phyloP scores from a whole-genome alignment of 1,284 basidiomycete species.

The Austropuccinia psidii region DNA sequence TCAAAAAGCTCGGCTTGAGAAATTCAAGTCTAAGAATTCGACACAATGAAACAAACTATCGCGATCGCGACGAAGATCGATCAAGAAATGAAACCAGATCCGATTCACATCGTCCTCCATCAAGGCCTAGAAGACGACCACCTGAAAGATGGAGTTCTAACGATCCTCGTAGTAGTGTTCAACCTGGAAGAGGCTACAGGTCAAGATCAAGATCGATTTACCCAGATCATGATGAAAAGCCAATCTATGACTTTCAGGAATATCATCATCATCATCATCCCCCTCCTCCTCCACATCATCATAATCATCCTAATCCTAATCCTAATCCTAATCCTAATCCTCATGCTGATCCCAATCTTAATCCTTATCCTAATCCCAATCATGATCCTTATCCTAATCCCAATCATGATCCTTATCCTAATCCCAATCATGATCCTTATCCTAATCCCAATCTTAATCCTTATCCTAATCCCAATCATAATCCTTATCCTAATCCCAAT shows the following conservation, averaged over 20 bases:
- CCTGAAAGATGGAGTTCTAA: not conserved
- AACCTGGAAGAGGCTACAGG: not conserved
- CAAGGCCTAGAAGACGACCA: not conserved
- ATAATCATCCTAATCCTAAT: not conserved
- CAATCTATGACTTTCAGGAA: not conserved
- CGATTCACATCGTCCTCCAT: not conserved
- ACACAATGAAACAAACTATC: not conserved
- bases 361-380: not conserved
- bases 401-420: not conserved
- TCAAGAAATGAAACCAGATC: not conserved
- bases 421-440: not conserved
- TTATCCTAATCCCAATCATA: not conserved
- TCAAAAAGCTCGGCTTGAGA: not conserved
- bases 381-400: not conserved
- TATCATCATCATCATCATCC: not conserved
- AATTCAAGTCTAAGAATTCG: not conserved
- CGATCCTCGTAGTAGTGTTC: not conserved
- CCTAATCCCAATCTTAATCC: not conserved
- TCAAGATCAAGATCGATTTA: not conserved
- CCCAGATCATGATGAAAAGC: not conserved
- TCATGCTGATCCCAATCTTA: not conserved
- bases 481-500: not conserved
- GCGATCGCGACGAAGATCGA: not conserved
- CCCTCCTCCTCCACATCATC: not conserved
- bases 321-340: not conserved